Evolutionary conservation across 2,329 filamentous ascomycete genomes (phyloP), one percentile per base, ranked within the genome.

Genomic region (Paradendryphiella salina): DNA sequence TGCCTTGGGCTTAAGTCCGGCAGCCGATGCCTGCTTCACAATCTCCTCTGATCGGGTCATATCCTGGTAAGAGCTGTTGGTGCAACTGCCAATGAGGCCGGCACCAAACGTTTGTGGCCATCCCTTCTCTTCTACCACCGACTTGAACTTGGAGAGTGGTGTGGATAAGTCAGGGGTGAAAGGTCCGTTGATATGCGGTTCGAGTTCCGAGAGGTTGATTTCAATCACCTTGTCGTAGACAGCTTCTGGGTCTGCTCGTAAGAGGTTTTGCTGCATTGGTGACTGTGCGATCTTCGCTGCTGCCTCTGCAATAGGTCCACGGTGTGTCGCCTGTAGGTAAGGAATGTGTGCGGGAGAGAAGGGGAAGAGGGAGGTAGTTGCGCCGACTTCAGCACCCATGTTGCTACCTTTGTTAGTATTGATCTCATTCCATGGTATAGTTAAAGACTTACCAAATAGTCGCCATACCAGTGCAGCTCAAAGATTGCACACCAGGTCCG

Each of bases 41-140:
- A 99, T 84, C 69, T 91, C 85, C 76, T 96, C 93, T 11, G 92
- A 90, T 55, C 93, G 87, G 29, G 92, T 95, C 94, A 99, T 99
- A 72, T 99, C 94, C 76, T 96, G 88, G 74, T 97, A 99, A 2
- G 94, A 97, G 73, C 90, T 96, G 82, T 99, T 99, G 42, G 94
- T 99, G 80, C 94, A 99, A 77, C 91, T 96, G 54, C 94, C 94
- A 70, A 99, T 99, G 46, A 99, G 82, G 43, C 92, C 92, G 20
- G 94, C 93, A 10, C 91, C 94, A 55, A 99, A 87, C 57, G 87
- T 90, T 70, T 89, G 84, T 2, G 94, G 94, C 94, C 94, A 99
- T 42, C 88, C 79, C 74, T 96, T 90, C 64, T 87, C 82, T 74
- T 88, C 82, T 17, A 96, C 90, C 1, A 88, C 86, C 51, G 89